Percentiles rank a stretch among this genome's conserved stretches.
These are phyloP conservation scores for Arabidopsis arenosa DNA, from an alignment of 345 rosid genomes.

Conservation along the genomic window DNA sequence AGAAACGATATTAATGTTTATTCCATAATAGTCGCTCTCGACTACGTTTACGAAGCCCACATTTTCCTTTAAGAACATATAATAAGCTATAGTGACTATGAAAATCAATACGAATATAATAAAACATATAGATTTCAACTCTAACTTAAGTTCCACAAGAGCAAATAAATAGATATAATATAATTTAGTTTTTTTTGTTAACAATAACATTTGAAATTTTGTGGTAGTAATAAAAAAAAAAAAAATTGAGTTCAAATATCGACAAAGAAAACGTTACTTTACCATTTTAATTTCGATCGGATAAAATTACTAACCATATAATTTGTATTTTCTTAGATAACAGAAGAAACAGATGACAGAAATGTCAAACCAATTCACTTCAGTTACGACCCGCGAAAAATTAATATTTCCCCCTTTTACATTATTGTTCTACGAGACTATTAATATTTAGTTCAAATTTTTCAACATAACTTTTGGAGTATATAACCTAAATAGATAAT, in stretches of 20 bases:
- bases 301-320: no score
- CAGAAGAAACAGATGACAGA: no score
- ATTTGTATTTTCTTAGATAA: no score
- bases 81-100: not conserved
- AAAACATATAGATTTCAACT: not conserved
- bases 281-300: no score
- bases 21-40: constrained; percentile 38
- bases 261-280: not conserved
- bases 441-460: no score
- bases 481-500: no score
- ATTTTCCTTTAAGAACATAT: not conserved
- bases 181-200: not conserved
- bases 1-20: not conserved
- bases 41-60: constrained; percentile 30
- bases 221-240: not conserved
- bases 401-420: no score
- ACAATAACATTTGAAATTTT: no score
- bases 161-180: not conserved
- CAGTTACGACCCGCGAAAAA: no score
- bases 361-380: no score
- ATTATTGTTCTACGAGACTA: not conserved
- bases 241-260: not conserved
- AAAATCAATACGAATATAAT: not conserved
- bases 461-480: not conserved
- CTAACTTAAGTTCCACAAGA: not conserved